phyloP scores from a whole-genome alignment of 441 rosid species.

The Pelargonium australe region DNA sequence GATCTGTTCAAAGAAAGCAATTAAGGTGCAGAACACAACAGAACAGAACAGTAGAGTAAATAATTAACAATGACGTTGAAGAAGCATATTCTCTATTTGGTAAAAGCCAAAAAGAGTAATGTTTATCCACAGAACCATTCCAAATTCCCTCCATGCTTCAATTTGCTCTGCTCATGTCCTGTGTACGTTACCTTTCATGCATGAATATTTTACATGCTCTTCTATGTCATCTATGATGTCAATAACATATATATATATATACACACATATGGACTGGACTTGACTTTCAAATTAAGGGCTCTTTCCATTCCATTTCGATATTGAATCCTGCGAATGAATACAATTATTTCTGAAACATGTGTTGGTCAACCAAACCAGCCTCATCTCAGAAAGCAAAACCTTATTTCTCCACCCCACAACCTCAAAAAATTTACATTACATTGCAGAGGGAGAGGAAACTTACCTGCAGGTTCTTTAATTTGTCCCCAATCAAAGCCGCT shows the following conservation, averaged over 20 bases:
- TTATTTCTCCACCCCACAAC: constrained; percentile 13
- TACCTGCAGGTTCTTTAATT: constrained; percentile 9
- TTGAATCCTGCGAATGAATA: not conserved
- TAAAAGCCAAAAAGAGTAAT: constrained; percentile 23
- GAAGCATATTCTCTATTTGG: constrained; percentile 3
- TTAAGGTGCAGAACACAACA: no score
- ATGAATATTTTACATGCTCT: constrained; percentile 30
- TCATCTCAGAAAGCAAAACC: constrained; percentile 13
- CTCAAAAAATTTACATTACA: constrained; percentile 22
- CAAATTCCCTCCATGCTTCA: constrained; percentile 29
- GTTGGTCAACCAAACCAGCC: constrained; percentile 23
- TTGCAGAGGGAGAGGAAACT: constrained; percentile 9
- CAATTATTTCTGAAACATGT: constrained; percentile 19
- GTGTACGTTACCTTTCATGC: constrained; percentile 30
- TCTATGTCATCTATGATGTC: constrained; percentile 43
- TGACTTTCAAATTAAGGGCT: not conserved
- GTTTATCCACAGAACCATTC: constrained; percentile 41
- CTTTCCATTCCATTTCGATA: not conserved
- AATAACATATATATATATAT: constrained; percentile 10
- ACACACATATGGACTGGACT: no score
- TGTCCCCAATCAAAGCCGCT: constrained; percentile 16
- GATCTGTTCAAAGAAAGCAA: no score
- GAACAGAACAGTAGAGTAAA: no score
- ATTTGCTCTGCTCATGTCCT: not conserved
- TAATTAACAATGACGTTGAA: not conserved